Evolutionary conservation across 345 rosid species (phyloP).

Genomic region (Acer yangbiense): DNA sequence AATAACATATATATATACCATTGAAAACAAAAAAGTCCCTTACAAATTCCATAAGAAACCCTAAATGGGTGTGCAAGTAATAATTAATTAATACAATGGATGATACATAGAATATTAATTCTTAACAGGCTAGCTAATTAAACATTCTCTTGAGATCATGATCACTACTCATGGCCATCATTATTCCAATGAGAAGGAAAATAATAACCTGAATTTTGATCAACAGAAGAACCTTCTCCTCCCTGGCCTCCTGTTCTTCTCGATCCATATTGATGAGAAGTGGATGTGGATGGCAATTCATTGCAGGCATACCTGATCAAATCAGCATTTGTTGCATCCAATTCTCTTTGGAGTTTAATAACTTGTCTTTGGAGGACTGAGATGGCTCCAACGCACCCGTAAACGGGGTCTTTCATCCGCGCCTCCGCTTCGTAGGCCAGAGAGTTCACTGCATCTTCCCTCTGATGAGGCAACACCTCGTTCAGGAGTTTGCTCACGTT

Average conservation of each 20-base stretch:
- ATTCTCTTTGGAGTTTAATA: conserved; percentile 51
- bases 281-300: conserved; percentile 18
- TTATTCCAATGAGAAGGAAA: conserved; percentile 34
- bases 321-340: conserved; percentile 56
- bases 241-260: conserved; percentile 28
- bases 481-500: conserved; percentile 58
- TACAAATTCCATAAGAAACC: conserved; percentile 28
- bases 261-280: conserved; percentile 14
- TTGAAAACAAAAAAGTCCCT: conserved; percentile 6
- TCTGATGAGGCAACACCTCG: conserved; percentile 59
- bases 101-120: conserved; percentile 7
- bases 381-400: conserved; percentile 67
- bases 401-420: conserved; percentile 57
- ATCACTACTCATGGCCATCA: conserved; percentile 16
- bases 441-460: conserved; percentile 65
- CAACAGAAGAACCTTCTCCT: conserved; percentile 20
- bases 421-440: conserved; percentile 72
- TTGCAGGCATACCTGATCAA: conserved; percentile 38
- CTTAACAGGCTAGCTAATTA: conserved; percentile 9
- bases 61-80: conserved; percentile 19
- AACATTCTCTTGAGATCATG: conserved; percentile 14
- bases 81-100: too few species aligned
- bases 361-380: conserved; percentile 61
- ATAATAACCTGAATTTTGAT: conserved; percentile 25
- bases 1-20: conserved; percentile 12